Conservation (phyloP, 805 yeast species). For the Lachancea quebecensis region DNA sequence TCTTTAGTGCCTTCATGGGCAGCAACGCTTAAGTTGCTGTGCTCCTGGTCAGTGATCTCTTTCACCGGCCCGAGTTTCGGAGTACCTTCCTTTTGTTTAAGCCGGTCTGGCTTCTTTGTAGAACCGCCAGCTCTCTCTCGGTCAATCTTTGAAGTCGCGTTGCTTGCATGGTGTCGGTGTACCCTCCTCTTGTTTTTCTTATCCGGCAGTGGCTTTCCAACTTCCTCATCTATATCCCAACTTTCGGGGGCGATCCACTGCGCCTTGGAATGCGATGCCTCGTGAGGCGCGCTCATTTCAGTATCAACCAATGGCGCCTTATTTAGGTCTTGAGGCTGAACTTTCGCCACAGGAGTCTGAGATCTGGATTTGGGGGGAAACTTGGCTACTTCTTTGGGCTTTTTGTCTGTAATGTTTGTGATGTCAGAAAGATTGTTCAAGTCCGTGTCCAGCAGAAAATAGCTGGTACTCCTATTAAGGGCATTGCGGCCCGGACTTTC, state of each 20-base stretch:
- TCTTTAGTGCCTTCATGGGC: not conserved
- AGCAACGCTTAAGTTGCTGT: not conserved
- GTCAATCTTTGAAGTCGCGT: conserved; percentile 10
- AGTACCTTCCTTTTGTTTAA: not conserved
- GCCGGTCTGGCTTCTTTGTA: not conserved
- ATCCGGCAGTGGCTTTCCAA: conserved; percentile 7
- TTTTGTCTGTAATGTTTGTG: conserved; percentile 11
- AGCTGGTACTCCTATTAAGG: conserved; percentile 7
- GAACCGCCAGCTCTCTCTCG: conserved; percentile 4
- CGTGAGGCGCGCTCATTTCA: conserved; percentile 1
- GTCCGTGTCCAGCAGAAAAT: conserved; percentile 26
- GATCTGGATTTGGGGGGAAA: not conserved
- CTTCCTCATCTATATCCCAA: conserved; percentile 46
- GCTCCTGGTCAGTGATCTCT: conserved; percentile 1
- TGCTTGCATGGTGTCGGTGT: conserved; percentile 7
- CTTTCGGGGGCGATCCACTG: conserved; percentile 54
- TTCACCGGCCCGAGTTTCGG: conserved; percentile 1
- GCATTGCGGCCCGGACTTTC: conserved; percentile 5
- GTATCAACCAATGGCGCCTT: not conserved
- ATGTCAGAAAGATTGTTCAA: conserved; percentile 25
- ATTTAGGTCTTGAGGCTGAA: not conserved
- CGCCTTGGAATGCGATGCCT: conserved; percentile 2
- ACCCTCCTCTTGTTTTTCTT: conserved; percentile 2
- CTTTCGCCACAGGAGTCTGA: no score
- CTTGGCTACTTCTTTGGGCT: conserved; percentile 1